These are phyloP conservation scores for Penicillium decumbens DNA, from an alignment of 2,329 filamentous ascomycete genomes.

Conservation along the genomic window DNA sequence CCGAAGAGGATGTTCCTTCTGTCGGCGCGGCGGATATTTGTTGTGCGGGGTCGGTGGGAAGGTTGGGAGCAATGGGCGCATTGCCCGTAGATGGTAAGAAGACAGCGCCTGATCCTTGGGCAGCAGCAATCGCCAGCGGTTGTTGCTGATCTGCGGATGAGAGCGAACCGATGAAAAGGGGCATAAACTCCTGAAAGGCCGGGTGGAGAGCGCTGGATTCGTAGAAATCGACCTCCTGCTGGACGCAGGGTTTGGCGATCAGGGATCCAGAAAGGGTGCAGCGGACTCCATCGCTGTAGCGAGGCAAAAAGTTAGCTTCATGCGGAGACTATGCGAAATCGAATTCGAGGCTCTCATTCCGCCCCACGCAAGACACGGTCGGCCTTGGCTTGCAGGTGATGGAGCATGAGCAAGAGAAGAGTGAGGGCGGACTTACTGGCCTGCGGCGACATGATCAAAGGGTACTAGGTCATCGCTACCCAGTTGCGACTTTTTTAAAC, in stretches of 20 bases:
- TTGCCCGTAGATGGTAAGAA: conserved; percentile 25
- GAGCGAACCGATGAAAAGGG: conserved; percentile 76
- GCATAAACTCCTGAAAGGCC: conserved; percentile 75
- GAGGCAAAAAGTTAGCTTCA: conserved; percentile 5
- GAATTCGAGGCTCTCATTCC: background rate
- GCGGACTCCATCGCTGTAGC: conserved; percentile 75
- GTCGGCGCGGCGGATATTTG: conserved; percentile 26
- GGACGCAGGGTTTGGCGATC: conserved; percentile 90
- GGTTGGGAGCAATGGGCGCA: conserved; percentile 7
- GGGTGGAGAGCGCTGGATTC: conserved; percentile 66
- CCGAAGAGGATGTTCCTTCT: conserved; percentile 22
- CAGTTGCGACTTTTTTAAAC: conserved; percentile 32
- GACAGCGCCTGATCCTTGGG: conserved; percentile 46
- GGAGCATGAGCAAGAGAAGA: conserved; percentile 6
- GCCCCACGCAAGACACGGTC: background rate
- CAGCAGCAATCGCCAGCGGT: conserved; percentile 41
- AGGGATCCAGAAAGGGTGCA: conserved; percentile 77
- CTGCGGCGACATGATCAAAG: conserved; percentile 45
- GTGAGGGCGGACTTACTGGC: conserved; percentile 44
- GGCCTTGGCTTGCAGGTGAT: conserved; percentile 1
- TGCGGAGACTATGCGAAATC: background rate
- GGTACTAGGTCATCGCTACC: conserved; percentile 40
- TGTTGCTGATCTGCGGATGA: conserved; percentile 55
- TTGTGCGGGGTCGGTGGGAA: conserved; percentile 14
- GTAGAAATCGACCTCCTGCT: conserved; percentile 85